phyloP scores from a whole-genome alignment of 2,329 filamentous ascomycete species.

The Tolypocladium ophioglossoides region DNA sequence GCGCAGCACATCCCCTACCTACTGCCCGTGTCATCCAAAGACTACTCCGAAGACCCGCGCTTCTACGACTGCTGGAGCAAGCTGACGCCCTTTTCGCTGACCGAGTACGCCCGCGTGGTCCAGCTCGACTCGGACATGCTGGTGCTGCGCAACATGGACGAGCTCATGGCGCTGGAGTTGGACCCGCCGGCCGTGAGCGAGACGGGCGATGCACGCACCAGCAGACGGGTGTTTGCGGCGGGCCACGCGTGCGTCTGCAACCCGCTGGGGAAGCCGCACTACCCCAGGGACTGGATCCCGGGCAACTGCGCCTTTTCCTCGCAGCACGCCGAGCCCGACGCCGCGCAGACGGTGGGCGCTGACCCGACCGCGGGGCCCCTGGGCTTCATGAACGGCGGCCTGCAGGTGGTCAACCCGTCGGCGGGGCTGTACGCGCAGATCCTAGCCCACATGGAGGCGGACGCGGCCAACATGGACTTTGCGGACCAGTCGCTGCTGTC shows the following conservation, averaged over 20 bases:
- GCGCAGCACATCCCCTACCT: conserved; percentile 63
- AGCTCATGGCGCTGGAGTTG: conserved; percentile 74
- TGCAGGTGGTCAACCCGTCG: conserved; percentile 46
- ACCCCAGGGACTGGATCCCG: conserved; percentile 59
- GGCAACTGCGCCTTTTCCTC: conserved; percentile 48
- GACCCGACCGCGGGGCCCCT: conserved; percentile 35
- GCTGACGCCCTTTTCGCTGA: conserved; percentile 65
- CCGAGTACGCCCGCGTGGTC: conserved; percentile 68
- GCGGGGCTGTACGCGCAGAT: conserved; percentile 37
- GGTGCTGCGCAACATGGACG: conserved; percentile 76
- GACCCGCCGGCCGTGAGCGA: conserved; percentile 33
- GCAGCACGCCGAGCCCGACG: conserved; percentile 35
- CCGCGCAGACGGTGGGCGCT: conserved; percentile 33
- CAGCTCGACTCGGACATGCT: conserved; percentile 88
- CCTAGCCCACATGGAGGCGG: conserved; percentile 35
- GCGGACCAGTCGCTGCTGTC: conserved; percentile 49
- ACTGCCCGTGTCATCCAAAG: conserved; percentile 51
- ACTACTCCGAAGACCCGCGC: conserved; percentile 67
- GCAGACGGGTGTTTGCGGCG: conserved; percentile 65
- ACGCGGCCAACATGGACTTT: conserved; percentile 40
- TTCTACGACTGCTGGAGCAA: conserved; percentile 92
- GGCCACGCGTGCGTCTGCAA: conserved; percentile 83
- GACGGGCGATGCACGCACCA: conserved; percentile 6
- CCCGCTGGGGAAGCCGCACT: conserved; percentile 66
- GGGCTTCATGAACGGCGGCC: conserved; percentile 36